Evolutionary conservation across 208 protist genomes (phyloP).

Genomic region (Trypanosoma avium): DNA sequence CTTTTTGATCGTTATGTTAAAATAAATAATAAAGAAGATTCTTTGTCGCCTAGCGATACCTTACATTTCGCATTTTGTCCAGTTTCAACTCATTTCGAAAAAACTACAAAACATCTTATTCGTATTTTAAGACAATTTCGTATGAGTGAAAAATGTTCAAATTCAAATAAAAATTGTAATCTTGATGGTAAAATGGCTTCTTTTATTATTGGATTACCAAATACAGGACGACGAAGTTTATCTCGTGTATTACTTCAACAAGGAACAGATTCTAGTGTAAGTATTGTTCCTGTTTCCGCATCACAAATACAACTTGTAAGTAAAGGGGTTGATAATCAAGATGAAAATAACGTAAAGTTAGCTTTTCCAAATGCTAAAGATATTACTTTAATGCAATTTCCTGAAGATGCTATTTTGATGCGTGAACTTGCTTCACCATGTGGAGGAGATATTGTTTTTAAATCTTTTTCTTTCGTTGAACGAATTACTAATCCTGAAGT

Average conservation of each 20-base stretch:
- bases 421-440: slow-evolving; percentile 48
- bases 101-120: slow-evolving; percentile 51
- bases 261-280: slow-evolving; percentile 51
- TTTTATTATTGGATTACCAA: slow-evolving; percentile 82
- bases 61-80: slow-evolving; percentile 48
- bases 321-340: slow-evolving; percentile 30
- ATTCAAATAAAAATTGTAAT: slow-evolving; percentile 57
- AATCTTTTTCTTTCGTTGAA: slow-evolving; percentile 65
- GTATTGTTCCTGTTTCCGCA: slow-evolving; percentile 67
- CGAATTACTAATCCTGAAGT: slow-evolving; percentile 63
- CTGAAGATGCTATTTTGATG: slow-evolving; percentile 58
- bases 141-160: slow-evolving; percentile 46
- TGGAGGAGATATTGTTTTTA: slow-evolving; percentile 76
- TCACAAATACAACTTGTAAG: slow-evolving; percentile 76
- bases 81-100: slow-evolving; percentile 66
- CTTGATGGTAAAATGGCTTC: slow-evolving; percentile 71
- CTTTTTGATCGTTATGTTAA: slow-evolving; percentile 52
- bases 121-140: slow-evolving; percentile 71
- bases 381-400: slow-evolving; percentile 75
- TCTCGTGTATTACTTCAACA: slow-evolving; percentile 52
- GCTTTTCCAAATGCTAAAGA: slow-evolving; percentile 79
- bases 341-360: slow-evolving; percentile 55
- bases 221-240: slow-evolving; percentile 70
- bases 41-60: slow-evolving; percentile 19
- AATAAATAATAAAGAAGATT: slow-evolving; percentile 14